phyloP scores from a whole-genome alignment of 768 basidiomycete species.

The Crepidotus variabilis region DNA sequence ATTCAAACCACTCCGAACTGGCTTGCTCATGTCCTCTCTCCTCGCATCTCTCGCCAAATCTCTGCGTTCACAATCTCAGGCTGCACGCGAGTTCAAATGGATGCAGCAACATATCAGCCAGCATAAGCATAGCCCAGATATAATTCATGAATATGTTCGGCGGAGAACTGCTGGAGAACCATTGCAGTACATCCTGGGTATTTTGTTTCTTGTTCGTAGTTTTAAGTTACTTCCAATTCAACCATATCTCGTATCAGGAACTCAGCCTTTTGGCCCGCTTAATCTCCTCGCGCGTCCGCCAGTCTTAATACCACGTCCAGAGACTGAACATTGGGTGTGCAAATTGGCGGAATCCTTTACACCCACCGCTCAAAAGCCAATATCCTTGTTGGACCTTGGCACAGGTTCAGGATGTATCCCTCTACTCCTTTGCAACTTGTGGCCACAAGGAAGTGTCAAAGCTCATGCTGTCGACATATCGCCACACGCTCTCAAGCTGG shows the following conservation, averaged over 20 bases:
- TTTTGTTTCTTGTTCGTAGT: conserved; percentile 15
- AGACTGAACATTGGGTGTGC: conserved; percentile 84
- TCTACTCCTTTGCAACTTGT: conserved; percentile 69
- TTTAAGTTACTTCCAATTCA: conserved; percentile 10
- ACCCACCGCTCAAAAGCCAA: conserved; percentile 29
- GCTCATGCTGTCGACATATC: conserved; percentile 72
- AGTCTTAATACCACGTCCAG: conserved; percentile 90
- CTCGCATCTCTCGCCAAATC: conserved; percentile 22
- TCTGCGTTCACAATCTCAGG: conserved; percentile 32
- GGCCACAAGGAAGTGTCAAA: conserved; percentile 48
- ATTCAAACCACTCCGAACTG: conserved; percentile 17
- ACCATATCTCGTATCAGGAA: conserved; percentile 41
- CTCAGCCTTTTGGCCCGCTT: conserved; percentile 85
- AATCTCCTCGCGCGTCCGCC: conserved; percentile 71
- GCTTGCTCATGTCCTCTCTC: conserved; percentile 21
- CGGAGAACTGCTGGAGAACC: conserved; percentile 72
- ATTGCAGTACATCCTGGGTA: conserved; percentile 89
- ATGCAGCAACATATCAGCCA: conserved; percentile 27
- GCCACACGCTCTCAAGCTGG: conserved; percentile 49
- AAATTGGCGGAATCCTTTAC: conserved; percentile 49
- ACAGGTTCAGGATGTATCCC: conserved; percentile 94
- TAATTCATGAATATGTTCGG: conserved; percentile 44
- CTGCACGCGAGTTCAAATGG: conserved; percentile 40
- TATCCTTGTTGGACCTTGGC: conserved; percentile 78
- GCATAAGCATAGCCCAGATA: conserved; percentile 8